Evolutionary conservation across 495 filamentous ascomycete genomes (phyloP).

Genomic region (Aspergillus nanangensis): DNA sequence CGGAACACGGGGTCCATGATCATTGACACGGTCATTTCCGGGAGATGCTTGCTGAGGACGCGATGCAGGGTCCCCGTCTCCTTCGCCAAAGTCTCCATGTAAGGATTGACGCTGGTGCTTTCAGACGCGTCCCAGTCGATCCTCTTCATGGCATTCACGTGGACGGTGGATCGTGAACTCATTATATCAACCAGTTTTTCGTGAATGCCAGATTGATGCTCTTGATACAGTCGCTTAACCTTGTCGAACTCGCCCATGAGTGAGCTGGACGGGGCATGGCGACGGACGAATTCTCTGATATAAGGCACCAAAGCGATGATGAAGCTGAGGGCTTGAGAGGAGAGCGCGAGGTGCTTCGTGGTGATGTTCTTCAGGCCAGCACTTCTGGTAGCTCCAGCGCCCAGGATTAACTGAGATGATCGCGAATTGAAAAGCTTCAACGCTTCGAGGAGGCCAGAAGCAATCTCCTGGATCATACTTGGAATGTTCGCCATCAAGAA

Average conservation of each 20-base stretch:
- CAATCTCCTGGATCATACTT: conserved; percentile 80
- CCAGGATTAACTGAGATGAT: conserved; percentile 88
- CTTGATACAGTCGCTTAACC: conserved; percentile 79
- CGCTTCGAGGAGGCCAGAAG: conserved; percentile 65
- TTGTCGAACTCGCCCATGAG: conserved; percentile 91
- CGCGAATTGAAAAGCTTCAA: conserved; percentile 91
- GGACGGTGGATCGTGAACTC: conserved; percentile 67
- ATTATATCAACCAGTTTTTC: conserved; percentile 97
- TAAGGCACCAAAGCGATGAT: conserved; percentile 84
- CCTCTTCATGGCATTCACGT: conserved; percentile 70
- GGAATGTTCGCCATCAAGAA: conserved; percentile 80
- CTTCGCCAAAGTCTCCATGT: conserved; percentile 88
- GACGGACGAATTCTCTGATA: conserved; percentile 82
- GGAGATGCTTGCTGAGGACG: conserved; percentile 80
- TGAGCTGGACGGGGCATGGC: conserved; percentile 61
- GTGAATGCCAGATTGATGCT: conserved; percentile 90
- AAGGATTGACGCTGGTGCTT: conserved; percentile 50
- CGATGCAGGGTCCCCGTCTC: conserved; percentile 86
- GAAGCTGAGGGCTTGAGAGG: conserved; percentile 85
- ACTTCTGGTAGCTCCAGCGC: conserved; percentile 85
- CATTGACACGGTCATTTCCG: conserved; percentile 68
- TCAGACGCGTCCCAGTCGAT: conserved; percentile 65
- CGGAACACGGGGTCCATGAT: conserved; percentile 91
- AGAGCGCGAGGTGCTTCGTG: conserved; percentile 89
- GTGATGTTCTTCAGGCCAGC: conserved; percentile 95